These are phyloP conservation scores for Falciphora oryzae DNA, from an alignment of 2,329 filamentous ascomycete species.

Conservation along the genomic window DNA sequence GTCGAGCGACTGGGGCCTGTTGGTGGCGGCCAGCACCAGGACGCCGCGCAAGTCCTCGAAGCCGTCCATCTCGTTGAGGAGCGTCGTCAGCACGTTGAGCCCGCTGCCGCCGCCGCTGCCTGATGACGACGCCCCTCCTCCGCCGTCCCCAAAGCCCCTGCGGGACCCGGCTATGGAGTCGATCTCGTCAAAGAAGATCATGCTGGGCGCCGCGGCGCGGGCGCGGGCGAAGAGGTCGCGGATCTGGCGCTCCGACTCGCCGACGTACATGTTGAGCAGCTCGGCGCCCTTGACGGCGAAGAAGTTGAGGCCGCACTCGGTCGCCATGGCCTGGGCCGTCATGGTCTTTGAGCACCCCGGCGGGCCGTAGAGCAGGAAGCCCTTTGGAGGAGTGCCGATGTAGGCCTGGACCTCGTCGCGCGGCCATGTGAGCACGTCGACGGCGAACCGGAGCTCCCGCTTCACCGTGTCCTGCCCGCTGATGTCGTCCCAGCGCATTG, in stretches of 20 bases:
- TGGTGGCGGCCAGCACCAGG: slow-evolving; percentile 84
- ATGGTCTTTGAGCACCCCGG: slow-evolving; percentile 95
- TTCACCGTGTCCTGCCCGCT: slow-evolving; percentile 79
- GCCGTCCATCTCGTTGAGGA: slow-evolving; percentile 94
- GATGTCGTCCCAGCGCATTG: slow-evolving; percentile 80
- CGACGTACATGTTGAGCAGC: slow-evolving; percentile 93
- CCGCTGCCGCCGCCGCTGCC: slow-evolving; percentile 36
- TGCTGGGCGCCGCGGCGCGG: slow-evolving; percentile 76
- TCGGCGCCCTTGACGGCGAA: slow-evolving; percentile 91
- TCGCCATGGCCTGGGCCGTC: slow-evolving; percentile 84
- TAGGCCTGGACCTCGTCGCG: slow-evolving; percentile 27
- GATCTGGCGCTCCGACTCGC: slow-evolving; percentile 83
- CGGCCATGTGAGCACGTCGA: slow-evolving; percentile 29
- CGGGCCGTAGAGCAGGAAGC: slow-evolving; percentile 83
- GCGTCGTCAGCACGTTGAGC: slow-evolving; percentile 80
- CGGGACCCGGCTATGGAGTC: slow-evolving; percentile 68
- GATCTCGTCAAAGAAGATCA: slow-evolving; percentile 97
- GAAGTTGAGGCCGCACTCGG: slow-evolving; percentile 87
- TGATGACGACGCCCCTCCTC: slow-evolving; percentile 29
- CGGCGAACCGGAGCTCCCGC: slow-evolving; percentile 46
- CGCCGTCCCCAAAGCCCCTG: slow-evolving; percentile 32
- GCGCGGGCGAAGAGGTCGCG: slow-evolving; percentile 83
- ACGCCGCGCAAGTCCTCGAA: slow-evolving; percentile 81
- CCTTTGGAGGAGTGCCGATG: slow-evolving; percentile 59
- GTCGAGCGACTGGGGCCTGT: slow-evolving; percentile 81